Conservation (phyloP, 306 rosid genomes). For the Vicia faba region DNA sequence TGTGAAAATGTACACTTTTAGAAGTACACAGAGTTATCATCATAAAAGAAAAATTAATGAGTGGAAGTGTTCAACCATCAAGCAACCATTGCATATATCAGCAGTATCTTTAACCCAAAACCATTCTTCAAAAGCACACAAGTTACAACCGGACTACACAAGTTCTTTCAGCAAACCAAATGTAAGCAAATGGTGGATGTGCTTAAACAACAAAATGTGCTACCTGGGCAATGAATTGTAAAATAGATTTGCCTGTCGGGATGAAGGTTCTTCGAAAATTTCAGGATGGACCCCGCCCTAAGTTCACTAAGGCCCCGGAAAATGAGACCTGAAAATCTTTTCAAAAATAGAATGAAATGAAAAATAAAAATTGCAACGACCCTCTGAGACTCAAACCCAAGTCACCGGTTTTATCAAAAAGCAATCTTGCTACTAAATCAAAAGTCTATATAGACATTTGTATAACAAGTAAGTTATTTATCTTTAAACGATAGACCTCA, state of each 20-base stretch:
- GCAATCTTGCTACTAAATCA: background rate
- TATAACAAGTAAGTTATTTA: background rate
- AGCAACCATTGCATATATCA: background rate
- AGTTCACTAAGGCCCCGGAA: background rate
- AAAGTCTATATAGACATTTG: background rate
- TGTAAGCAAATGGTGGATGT: background rate
- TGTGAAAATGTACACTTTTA: too few relatives aligned
- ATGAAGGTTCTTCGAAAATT: background rate
- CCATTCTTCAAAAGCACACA: conserved; percentile 1
- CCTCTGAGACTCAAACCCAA: background rate
- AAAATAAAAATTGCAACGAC: too few relatives aligned
- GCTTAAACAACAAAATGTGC: background rate
- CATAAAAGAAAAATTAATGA: background rate
- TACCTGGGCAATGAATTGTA: background rate
- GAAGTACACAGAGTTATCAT: too few relatives aligned
- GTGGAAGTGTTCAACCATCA: conserved; percentile 1
- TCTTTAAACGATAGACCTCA: background rate
- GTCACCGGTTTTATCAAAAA: background rate
- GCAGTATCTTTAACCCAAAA: background rate
- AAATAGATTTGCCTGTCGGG: background rate
- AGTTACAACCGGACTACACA: too few relatives aligned
- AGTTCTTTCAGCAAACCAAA: background rate
- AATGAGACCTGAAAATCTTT: too few relatives aligned
- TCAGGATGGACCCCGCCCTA: background rate
- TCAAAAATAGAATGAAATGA: too few relatives aligned